Conservation (phyloP, 2,329 filamentous ascomycete genomes). For the Colletotrichum cordylinicola region DNA sequence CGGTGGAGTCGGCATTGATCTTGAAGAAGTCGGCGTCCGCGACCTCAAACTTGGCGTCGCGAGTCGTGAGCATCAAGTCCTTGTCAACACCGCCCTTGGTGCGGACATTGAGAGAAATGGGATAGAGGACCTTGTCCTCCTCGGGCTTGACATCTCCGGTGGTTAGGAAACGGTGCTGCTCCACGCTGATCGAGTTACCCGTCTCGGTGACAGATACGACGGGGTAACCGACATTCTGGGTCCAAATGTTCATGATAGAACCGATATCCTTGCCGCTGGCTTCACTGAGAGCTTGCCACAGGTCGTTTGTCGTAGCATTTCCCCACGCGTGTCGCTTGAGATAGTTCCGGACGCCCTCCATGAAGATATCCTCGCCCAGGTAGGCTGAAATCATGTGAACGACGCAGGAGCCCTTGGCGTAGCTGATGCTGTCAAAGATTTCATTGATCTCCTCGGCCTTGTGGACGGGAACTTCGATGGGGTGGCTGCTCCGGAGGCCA, state of each 20-base stretch:
- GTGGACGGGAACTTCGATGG: conserved; percentile 96
- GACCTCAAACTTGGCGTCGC: conserved; percentile 80
- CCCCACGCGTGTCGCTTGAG: conserved; percentile 97
- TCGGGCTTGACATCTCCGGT: conserved; percentile 94
- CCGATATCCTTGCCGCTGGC: conserved; percentile 92
- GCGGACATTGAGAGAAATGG: conserved; percentile 85
- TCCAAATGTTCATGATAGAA: conserved; percentile 94
- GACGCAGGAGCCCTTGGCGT: conserved; percentile 95
- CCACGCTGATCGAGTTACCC: conserved; percentile 78
- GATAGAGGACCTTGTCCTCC: conserved; percentile 87
- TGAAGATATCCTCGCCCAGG: conserved; percentile 88
- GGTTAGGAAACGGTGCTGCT: conserved; percentile 93
- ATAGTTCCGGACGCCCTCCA: conserved; percentile 89
- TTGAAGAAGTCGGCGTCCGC: conserved; percentile 90
- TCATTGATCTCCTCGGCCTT: conserved; percentile 96
- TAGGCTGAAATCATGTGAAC: conserved; percentile 97
- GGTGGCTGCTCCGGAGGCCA: conserved; percentile 91
- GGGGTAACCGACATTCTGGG: conserved; percentile 93
- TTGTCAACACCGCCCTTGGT: conserved; percentile 86
- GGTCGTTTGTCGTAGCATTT: conserved; percentile 88
- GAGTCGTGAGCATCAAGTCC: conserved; percentile 63
- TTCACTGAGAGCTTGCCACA: conserved; percentile 87
- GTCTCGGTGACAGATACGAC: conserved; percentile 82
- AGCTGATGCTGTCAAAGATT: conserved; percentile 97
- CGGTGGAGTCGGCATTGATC: conserved; percentile 92